Evolutionary conservation across 176 grass and related monocot species (phyloP).

Genomic region (Oryza australiensis): DNA sequence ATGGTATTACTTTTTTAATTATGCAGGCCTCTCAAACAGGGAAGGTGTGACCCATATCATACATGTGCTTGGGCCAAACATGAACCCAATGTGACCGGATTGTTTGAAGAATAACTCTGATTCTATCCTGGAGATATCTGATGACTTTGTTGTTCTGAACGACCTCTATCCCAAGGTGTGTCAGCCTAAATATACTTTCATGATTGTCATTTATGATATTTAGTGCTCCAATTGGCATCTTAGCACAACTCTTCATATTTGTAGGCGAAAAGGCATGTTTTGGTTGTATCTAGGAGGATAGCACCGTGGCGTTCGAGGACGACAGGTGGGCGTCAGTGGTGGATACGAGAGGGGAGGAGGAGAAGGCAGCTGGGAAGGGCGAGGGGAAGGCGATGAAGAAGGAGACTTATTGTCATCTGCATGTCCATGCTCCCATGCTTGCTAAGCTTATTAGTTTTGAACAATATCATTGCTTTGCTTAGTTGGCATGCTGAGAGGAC

Average conservation of each 20-base stretch:
- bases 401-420: too few relatives aligned
- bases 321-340: too few relatives aligned
- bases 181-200: constrained; percentile 2
- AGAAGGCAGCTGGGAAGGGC: too few relatives aligned
- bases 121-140: constrained; percentile 63
- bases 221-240: neutral
- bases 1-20: too few relatives aligned
- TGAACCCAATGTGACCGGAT: constrained; percentile 90
- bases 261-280: constrained; percentile 76
- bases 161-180: constrained; percentile 86
- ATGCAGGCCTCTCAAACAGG: too few relatives aligned
- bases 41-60: constrained; percentile 95
- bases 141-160: constrained; percentile 66
- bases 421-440: too few relatives aligned
- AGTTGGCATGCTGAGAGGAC: too few relatives aligned
- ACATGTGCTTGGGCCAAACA: constrained; percentile 95
- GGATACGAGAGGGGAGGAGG: too few relatives aligned
- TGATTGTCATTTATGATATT: neutral
- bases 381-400: too few relatives aligned
- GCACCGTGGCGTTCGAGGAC: too few relatives aligned
- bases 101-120: constrained; percentile 67
- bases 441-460: too few relatives aligned
- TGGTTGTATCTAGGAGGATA: constrained; percentile 76
- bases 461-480: too few relatives aligned
- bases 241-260: constrained; percentile 25